phyloP scores from a whole-genome alignment of 495 filamentous ascomycete genomes.

The Hypoxylon fuscum region DNA sequence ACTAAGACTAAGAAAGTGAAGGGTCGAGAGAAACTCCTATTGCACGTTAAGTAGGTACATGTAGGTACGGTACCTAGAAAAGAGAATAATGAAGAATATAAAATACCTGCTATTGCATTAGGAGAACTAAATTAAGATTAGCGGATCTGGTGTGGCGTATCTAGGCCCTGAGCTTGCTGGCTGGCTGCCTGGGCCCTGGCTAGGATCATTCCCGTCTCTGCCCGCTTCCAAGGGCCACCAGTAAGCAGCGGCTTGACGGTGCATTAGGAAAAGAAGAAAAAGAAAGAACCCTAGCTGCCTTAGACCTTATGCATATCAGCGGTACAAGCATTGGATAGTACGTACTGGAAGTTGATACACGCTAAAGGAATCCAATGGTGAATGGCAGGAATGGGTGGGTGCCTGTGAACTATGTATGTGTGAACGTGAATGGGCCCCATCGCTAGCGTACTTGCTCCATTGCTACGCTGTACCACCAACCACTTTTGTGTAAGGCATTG shows the following conservation, averaged over 20 bases:
- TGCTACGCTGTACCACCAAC: slow-evolving; percentile 18
- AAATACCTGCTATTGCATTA: slow-evolving; percentile 19
- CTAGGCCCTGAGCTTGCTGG: not conserved
- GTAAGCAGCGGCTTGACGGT: slow-evolving; percentile 19
- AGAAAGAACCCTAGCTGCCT: too few relatives aligned
- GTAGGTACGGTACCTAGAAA: too few relatives aligned
- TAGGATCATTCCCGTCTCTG: too few relatives aligned
- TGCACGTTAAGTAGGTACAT: too few relatives aligned
- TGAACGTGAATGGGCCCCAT: slow-evolving; percentile 7
- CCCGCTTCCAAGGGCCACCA: too few relatives aligned
- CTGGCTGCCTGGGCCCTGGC: too few relatives aligned
- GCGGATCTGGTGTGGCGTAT: slow-evolving; percentile 19
- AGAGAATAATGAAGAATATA: too few relatives aligned
- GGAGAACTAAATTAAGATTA: slow-evolving; percentile 14
- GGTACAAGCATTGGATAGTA: slow-evolving; percentile 2
- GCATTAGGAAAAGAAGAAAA: slow-evolving; percentile 8
- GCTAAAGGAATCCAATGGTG: slow-evolving; percentile 35
- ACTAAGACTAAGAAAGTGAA: not conserved
- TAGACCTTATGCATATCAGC: not conserved
- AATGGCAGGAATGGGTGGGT: slow-evolving; percentile 25
- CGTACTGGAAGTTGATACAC: slow-evolving; percentile 22
- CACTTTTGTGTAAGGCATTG: slow-evolving; percentile 11
- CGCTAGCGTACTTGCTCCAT: not conserved
- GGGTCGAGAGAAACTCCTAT: not conserved
- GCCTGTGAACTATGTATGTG: slow-evolving; percentile 25